These are phyloP conservation scores for Dissophora ornata DNA, from an alignment of 192 early-diverging fungal species.

Conservation along the genomic window DNA sequence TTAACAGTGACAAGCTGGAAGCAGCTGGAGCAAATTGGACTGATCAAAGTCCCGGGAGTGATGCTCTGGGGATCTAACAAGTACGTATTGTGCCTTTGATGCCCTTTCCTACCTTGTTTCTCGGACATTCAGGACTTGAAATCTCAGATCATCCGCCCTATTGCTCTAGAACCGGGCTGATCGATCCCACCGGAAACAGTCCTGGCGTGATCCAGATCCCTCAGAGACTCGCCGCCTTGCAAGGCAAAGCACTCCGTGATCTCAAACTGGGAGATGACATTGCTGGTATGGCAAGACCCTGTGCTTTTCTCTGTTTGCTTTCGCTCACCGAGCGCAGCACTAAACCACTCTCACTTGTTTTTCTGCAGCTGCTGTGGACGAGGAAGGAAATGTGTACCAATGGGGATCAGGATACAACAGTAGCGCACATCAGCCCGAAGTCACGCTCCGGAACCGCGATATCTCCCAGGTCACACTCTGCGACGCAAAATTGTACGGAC, in stretches of 20 bases:
- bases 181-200: constrained; percentile 46
- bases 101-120: too few species aligned
- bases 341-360: neutral
- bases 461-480: constrained; percentile 43
- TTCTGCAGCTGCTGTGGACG: constrained; percentile 48
- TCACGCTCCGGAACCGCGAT: constrained; percentile 46
- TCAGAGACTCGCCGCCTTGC: constrained; percentile 26
- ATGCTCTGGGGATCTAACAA: constrained; percentile 56
- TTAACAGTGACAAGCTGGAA: constrained; percentile 53
- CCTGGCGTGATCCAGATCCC: constrained; percentile 46
- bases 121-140: too few species aligned
- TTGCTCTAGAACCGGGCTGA: constrained; percentile 35
- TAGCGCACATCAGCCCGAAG: constrained; percentile 31
- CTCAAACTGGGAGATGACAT: constrained; percentile 45
- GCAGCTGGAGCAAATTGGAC: constrained; percentile 38
- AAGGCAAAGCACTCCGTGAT: constrained; percentile 40
- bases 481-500: constrained; percentile 29
- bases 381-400: constrained; percentile 55
- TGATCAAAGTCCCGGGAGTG: constrained; percentile 29
- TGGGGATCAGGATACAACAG: constrained; percentile 53
- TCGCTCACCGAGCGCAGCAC: too few species aligned
- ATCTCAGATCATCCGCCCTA: too few species aligned
- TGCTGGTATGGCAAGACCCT: constrained; percentile 14
- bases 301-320: neutral
- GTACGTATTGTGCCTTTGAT: too few species aligned